These are phyloP conservation scores for Acer negundo DNA, from an alignment of 345 rosid genomes.

Conservation along the genomic window DNA sequence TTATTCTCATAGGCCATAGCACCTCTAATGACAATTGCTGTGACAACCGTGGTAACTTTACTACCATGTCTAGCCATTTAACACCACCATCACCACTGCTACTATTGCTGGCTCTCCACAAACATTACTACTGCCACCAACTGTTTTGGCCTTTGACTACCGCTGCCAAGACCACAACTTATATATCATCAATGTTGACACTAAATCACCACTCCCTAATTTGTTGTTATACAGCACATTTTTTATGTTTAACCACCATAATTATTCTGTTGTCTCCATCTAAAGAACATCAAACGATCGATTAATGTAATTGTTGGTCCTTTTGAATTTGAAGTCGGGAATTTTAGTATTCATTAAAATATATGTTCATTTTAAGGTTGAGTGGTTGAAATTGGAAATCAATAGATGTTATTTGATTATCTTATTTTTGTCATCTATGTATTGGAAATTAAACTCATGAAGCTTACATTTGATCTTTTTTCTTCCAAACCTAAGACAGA, in stretches of 20 bases:
- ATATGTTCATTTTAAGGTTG: background rate
- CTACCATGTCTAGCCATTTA: background rate
- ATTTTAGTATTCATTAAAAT: background rate
- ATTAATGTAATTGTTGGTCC: too few relatives aligned
- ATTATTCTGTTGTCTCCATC: background rate
- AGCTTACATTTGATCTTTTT: background rate
- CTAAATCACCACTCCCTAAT: background rate
- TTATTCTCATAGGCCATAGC: background rate
- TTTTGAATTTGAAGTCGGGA: too few relatives aligned
- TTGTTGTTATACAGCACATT: background rate
- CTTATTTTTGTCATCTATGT: background rate
- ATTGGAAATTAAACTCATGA: background rate
- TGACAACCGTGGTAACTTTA: background rate
- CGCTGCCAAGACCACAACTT: background rate
- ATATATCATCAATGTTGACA: background rate
- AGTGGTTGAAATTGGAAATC: background rate
- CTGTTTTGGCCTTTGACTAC: too few relatives aligned
- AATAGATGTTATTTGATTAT: background rate
- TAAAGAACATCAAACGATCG: too few relatives aligned
- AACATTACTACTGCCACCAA: background rate
- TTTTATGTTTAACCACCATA: background rate
- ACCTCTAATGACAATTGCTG: slow-evolving; percentile 1
- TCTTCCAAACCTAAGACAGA: background rate
- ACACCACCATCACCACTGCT: background rate
- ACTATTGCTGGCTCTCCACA: background rate